Conservation (phyloP, 305 asterid species). For the Coffea humblotiana region DNA sequence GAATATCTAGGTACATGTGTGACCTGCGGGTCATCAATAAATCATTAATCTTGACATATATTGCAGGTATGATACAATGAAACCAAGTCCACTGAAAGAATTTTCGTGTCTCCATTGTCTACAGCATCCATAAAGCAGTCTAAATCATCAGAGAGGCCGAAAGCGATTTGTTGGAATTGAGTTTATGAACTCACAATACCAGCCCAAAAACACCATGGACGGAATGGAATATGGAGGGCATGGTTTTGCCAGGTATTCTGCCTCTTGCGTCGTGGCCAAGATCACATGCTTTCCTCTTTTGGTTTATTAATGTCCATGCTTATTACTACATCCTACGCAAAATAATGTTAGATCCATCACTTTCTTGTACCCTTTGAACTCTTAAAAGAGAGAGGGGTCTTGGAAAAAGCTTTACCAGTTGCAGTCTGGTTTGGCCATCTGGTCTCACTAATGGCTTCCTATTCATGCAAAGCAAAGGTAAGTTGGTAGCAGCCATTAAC, state of each 20-base stretch:
- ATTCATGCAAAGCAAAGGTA: background rate
- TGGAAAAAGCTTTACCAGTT: slow-evolving; percentile 3
- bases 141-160: slow-evolving; percentile 18
- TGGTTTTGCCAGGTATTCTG: slow-evolving; percentile 32
- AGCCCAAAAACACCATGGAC: background rate
- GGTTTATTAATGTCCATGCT: slow-evolving; percentile 22
- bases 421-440: slow-evolving; percentile 6
- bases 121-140: background rate
- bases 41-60: background rate
- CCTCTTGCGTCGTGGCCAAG: slow-evolving; percentile 21
- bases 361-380: slow-evolving; percentile 17
- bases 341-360: slow-evolving; percentile 22
- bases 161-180: slow-evolving; percentile 17
- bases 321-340: slow-evolving; percentile 10
- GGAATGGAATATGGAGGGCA: slow-evolving; percentile 6
- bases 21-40: background rate
- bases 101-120: background rate
- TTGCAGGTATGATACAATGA: background rate
- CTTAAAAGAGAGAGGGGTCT: slow-evolving; percentile 10
- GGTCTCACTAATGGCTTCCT: slow-evolving; percentile 23
- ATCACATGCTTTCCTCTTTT: slow-evolving; percentile 28
- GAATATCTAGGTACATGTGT: background rate
- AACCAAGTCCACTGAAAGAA: background rate
- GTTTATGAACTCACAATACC: slow-evolving; percentile 9
- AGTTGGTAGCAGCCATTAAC: background rate